phyloP scores from a whole-genome alignment of 2,329 filamentous ascomycete genomes.

The Talaromyces sp. region DNA sequence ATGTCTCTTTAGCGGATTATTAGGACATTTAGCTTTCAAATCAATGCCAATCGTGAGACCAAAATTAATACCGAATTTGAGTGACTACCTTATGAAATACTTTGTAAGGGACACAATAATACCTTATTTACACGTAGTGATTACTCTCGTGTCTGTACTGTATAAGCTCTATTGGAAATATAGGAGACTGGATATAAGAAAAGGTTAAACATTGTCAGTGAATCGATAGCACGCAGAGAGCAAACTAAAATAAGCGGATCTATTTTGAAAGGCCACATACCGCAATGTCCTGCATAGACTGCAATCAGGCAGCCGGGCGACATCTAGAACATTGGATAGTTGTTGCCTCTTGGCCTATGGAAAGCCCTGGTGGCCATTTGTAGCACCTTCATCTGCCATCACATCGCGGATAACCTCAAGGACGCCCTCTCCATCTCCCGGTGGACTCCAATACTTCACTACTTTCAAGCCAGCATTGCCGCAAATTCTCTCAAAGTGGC shows the following conservation, averaged over 20 bases:
- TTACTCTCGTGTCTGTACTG: neutral
- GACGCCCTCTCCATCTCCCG: constrained; percentile 1
- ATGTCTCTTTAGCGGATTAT: neutral
- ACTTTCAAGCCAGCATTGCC: constrained; percentile 16
- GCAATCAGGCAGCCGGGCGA: neutral
- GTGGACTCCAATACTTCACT: constrained; percentile 19
- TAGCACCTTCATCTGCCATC: constrained; percentile 7
- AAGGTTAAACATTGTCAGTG: neutral
- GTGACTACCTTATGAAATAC: too few species aligned
- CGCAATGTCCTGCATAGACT: neutral
- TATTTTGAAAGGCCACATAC: neutral
- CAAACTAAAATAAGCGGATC: neutral
- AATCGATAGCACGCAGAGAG: neutral
- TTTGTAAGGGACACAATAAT: too few species aligned
- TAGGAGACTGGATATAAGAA: neutral
- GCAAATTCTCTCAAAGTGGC: constrained; percentile 3
- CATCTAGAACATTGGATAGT: neutral
- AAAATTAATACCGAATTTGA: too few species aligned
- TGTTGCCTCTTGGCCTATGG: neutral
- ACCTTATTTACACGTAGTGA: neutral
- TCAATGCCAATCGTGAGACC: too few species aligned
- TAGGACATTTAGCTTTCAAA: neutral
- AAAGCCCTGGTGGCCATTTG: neutral
- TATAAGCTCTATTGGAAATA: neutral
- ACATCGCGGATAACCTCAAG: constrained; percentile 1